Evolutionary conservation across 2,329 filamentous ascomycete species (phyloP).

Genomic region (Xylariaceae sp.): DNA sequence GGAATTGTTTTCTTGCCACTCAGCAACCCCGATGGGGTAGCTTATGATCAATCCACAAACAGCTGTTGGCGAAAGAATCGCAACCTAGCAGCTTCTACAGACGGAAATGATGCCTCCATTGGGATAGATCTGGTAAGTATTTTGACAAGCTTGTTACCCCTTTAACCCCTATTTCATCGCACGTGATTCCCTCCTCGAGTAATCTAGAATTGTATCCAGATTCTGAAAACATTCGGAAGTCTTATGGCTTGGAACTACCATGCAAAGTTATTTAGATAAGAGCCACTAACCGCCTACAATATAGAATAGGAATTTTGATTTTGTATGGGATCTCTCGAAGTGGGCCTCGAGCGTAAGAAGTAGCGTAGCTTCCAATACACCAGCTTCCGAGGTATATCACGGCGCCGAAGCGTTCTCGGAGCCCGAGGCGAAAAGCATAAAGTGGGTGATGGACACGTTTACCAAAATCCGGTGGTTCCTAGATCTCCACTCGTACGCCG

Average conservation of each 20-base stretch:
- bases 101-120: conserved; percentile 36
- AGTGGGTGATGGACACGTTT: conserved; percentile 54
- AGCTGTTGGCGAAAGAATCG: conserved; percentile 61
- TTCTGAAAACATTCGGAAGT: too few relatives aligned
- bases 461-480: conserved; percentile 58
- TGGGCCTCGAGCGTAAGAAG: conserved; percentile 45
- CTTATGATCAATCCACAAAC: conserved; percentile 52
- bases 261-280: background rate
- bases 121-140: conserved; percentile 48
- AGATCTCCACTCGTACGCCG: conserved; percentile 59
- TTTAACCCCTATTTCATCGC: too few relatives aligned
- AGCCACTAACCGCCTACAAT: background rate
- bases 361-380: conserved; percentile 45
- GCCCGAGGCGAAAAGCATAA: conserved; percentile 58
- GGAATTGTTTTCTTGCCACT: conserved; percentile 58
- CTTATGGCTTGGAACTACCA: background rate
- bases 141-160: too few relatives aligned
- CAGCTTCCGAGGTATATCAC: conserved; percentile 51
- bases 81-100: conserved; percentile 44
- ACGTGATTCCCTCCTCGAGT: too few relatives aligned
- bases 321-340: conserved; percentile 56
- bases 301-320: conserved; percentile 59
- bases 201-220: too few relatives aligned
- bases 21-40: conserved; percentile 58
- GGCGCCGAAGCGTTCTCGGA: conserved; percentile 57